phyloP scores from a whole-genome alignment of 306 rosid genomes.

The Vigna angularis region DNA sequence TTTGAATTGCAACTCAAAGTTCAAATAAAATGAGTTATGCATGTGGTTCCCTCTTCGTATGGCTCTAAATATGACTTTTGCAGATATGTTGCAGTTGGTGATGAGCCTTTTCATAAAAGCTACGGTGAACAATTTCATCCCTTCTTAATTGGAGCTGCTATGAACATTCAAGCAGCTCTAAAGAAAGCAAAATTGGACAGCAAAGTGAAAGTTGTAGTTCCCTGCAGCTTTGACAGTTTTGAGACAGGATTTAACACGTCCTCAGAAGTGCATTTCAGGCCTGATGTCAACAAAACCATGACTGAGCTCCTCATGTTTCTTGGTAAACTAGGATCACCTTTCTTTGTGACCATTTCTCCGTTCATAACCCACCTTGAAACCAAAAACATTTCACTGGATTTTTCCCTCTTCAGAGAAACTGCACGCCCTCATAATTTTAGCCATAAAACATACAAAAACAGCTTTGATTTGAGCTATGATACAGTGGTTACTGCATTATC shows the following conservation, averaged over 20 bases:
- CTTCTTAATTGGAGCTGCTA: conserved; percentile 74
- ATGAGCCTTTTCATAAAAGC: conserved; percentile 80
- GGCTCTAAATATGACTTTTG: conserved; percentile 37
- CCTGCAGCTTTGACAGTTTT: conserved; percentile 87
- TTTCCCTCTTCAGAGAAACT: conserved; percentile 72
- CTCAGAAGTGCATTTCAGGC: conserved; percentile 71
- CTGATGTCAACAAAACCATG: conserved; percentile 86
- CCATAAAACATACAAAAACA: conserved; percentile 73
- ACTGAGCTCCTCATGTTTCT: conserved; percentile 83
- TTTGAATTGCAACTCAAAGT: neutral
- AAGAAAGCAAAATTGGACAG: conserved; percentile 65
- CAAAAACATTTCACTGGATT: conserved; percentile 80
- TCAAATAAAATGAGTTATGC: conserved; percentile 33
- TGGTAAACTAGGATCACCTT: conserved; percentile 68
- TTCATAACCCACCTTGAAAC: conserved; percentile 61
- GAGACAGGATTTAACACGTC: conserved; percentile 67
- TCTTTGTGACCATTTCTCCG: conserved; percentile 85
- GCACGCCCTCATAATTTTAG: conserved; percentile 66
- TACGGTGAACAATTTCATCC: conserved; percentile 81
- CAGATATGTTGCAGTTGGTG: conserved; percentile 95
- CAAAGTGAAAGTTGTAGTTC: conserved; percentile 87
- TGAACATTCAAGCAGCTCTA: conserved; percentile 77
- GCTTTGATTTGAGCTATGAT: conserved; percentile 80
- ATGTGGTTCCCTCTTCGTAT: conserved; percentile 27
- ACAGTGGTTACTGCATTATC: conserved; percentile 68